Base-by-base conservation (phyloP, 2,329 filamentous ascomycete species). In the Sclerotinia trifoliorum region DNA sequence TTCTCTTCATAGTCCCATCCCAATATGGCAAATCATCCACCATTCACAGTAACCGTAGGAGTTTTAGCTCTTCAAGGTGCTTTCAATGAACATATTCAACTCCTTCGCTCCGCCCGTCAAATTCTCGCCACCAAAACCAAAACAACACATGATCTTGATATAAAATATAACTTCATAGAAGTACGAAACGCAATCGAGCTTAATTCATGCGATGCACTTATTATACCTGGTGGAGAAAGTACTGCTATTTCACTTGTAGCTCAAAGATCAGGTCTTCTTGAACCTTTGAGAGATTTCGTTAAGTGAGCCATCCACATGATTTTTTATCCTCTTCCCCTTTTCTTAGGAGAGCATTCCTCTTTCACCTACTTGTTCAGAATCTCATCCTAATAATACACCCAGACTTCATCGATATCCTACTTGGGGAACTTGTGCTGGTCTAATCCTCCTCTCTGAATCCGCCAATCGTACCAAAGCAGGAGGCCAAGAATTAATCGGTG, bases 391-490 rank as follows among this genome's bases (percentile, higher is more conserved):
- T 49, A 62, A 29, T 8, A 35, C 26, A 17, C 10, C 7, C 72
- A 94, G 92, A 76, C 82, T 91, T 52, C 82, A 87, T 65, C 87
- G 90, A 73, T 93, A 91, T 74, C 94, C 94, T 15, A 92, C 91
- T 32, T 99, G 94, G 94, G 95, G 95, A 68, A 98, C 95, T 26
- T 99, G 95, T 78, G 95, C 95, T 17, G 95, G 95, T 13, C 85
- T 98, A 68, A 97, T 99, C 74, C 82, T 98, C 61, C 88, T 99
- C 62, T 90, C 93, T 2, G 91, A 97, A 76, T 88, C 90, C 69
- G 94, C 93, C 62, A 96, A 94, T 78, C 87, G 90, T 71, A 93
- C 92, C 49, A 98, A 97, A 78, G 89, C 91, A 75, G 93, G 93
- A 55, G 94, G 94, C 0, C 95, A 98, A 79, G 93, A 97, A 69